A percentile compares a stretch with the other conserved stretches of the same genome.
Conservation (phyloP, 2,329 filamentous ascomycete species). For the Aspergillus ibericus region DNA sequence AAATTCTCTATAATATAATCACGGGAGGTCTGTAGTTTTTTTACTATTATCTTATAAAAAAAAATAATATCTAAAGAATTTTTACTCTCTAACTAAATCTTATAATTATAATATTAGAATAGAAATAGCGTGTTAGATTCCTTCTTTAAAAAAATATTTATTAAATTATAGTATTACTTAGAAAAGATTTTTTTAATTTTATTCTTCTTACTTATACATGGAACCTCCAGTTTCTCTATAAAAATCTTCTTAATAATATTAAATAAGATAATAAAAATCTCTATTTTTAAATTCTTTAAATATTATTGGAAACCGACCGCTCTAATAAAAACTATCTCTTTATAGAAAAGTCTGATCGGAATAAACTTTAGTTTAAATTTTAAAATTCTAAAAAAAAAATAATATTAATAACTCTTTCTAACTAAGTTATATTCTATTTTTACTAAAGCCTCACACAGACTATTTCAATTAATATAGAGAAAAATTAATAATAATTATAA, state of each 20-base stretch:
- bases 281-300: background rate
- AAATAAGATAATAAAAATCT: background rate
- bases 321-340: too few species aligned
- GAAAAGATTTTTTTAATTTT: background rate
- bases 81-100: background rate
- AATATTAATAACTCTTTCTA: too few species aligned
- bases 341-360: too few species aligned
- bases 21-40: background rate
- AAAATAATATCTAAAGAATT: background rate
- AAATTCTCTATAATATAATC: background rate
- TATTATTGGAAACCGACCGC: too few species aligned
- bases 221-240: background rate
- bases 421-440: too few species aligned
- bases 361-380: too few species aligned
- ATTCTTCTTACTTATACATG: background rate
- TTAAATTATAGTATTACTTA: background rate
- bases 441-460: too few species aligned
- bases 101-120: background rate
- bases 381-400: too few species aligned
- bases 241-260: background rate
- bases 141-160: background rate
- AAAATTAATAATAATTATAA: too few species aligned
- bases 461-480: too few species aligned
- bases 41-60: background rate
- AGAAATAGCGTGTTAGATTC: background rate